Conservation (phyloP, 257 asterid genomes). For the Linderniella brevidens region DNA sequence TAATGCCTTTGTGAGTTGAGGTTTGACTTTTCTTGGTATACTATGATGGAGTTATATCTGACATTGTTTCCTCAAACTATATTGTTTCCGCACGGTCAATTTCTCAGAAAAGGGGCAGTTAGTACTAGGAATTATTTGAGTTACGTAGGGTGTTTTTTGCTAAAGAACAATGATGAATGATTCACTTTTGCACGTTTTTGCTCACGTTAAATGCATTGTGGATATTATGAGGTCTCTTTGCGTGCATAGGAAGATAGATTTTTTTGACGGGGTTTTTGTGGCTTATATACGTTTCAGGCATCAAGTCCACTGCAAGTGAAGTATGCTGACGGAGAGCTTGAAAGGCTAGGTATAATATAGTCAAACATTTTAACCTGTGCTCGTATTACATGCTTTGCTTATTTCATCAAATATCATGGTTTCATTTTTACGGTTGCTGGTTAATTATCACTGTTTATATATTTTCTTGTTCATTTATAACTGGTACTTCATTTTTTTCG, state of each 20-base stretch:
- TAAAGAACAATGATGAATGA: too few species aligned
- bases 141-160: too few species aligned
- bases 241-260: too few species aligned
- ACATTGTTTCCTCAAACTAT: too few species aligned
- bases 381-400: constrained; percentile 7
- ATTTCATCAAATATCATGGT: neutral
- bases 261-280: constrained; percentile 4
- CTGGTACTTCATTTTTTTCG: constrained; percentile 6
- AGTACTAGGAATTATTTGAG: neutral
- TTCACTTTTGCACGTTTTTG: constrained; percentile 3
- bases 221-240: constrained; percentile 8
- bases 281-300: constrained; percentile 52
- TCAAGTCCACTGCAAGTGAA: constrained; percentile 94
- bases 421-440: constrained; percentile 4
- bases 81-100: too few species aligned
- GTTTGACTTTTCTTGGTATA: too few species aligned
- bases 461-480: constrained; percentile 1
- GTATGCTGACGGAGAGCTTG: constrained; percentile 99
- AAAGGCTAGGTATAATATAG: constrained; percentile 65
- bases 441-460: neutral
- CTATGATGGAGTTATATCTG: too few species aligned
- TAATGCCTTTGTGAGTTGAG: too few species aligned
- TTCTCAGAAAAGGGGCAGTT: too few species aligned
- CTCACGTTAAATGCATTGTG: constrained; percentile 5
- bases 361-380: constrained; percentile 2